These are phyloP conservation scores for Apiospora koreana DNA, from an alignment of 2,329 filamentous ascomycete genomes.

Conservation along the genomic window DNA sequence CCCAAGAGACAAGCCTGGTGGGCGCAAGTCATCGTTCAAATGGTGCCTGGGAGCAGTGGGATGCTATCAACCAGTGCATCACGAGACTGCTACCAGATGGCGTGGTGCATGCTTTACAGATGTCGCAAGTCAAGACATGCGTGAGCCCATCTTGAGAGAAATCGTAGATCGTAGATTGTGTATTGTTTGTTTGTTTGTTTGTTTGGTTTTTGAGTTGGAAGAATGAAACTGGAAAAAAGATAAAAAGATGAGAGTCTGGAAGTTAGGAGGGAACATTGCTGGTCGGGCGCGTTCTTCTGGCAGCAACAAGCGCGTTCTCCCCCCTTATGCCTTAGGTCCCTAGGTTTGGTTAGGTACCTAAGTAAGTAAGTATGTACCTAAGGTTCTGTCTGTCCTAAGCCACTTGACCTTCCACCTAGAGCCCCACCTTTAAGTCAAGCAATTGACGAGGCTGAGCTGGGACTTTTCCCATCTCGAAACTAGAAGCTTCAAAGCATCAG, in stretches of 20 bases:
- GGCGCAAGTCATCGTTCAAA: not conserved
- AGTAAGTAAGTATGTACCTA: too few relatives aligned
- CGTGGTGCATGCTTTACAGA: not conserved
- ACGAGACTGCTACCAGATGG: not conserved
- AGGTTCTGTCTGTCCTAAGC: not conserved
- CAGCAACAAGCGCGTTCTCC: not conserved
- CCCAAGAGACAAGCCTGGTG: not conserved
- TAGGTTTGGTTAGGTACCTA: too few relatives aligned
- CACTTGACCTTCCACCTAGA: not conserved
- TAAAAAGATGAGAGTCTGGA: not conserved
- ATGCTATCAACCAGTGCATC: not conserved
- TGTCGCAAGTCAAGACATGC: not conserved
- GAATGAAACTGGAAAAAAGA: not conserved
- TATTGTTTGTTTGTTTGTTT: not conserved
- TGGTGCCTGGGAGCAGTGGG: not conserved
- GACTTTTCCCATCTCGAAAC: constrained; percentile 6
- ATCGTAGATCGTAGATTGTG: not conserved
- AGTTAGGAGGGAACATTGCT: not conserved
- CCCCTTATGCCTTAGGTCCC: too few relatives aligned
- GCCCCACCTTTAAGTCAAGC: constrained; percentile 3
- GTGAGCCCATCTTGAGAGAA: not conserved
- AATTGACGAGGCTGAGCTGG: constrained; percentile 1
- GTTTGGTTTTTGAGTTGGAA: not conserved
- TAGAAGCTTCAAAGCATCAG: not conserved
- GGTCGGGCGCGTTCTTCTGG: not conserved